These are phyloP conservation scores for Fusarium nematophilum DNA, from an alignment of 2,329 filamentous ascomycete species.

Conservation along the genomic window DNA sequence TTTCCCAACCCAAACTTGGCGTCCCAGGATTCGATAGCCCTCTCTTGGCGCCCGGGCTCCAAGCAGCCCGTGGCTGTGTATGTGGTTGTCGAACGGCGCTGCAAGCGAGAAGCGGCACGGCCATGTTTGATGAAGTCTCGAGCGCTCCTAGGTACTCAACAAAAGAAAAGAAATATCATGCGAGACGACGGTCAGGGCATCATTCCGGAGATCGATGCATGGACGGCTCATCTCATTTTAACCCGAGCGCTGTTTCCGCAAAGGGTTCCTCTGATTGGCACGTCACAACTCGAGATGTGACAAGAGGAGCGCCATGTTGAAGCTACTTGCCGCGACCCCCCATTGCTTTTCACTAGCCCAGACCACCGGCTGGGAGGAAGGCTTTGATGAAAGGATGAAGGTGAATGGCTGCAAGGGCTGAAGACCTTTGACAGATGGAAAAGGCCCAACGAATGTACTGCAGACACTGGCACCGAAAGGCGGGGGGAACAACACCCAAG, in stretches of 20 bases:
- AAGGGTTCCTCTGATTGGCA: constrained; percentile 1
- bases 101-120: neutral
- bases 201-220: constrained; percentile 2
- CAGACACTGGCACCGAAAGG: neutral
- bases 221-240: neutral
- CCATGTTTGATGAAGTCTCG: neutral
- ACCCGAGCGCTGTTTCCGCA: neutral
- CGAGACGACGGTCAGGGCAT: too few relatives aligned
- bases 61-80: neutral
- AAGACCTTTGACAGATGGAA: too few relatives aligned
- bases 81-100: neutral
- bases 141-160: too few relatives aligned
- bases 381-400: too few relatives aligned
- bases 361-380: too few relatives aligned
- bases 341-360: too few relatives aligned
- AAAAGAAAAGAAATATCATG: too few relatives aligned
- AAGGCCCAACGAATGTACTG: constrained; percentile 6
- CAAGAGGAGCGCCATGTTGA: neutral
- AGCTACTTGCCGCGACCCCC: neutral
- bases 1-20: constrained; percentile 1
- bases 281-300: neutral
- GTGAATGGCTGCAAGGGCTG: too few relatives aligned
- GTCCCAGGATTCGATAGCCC: neutral
- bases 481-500: too few relatives aligned
- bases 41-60: constrained; percentile 3